phyloP scores from a whole-genome alignment of 805 yeast species.

The Henningerozyma blattae region DNA sequence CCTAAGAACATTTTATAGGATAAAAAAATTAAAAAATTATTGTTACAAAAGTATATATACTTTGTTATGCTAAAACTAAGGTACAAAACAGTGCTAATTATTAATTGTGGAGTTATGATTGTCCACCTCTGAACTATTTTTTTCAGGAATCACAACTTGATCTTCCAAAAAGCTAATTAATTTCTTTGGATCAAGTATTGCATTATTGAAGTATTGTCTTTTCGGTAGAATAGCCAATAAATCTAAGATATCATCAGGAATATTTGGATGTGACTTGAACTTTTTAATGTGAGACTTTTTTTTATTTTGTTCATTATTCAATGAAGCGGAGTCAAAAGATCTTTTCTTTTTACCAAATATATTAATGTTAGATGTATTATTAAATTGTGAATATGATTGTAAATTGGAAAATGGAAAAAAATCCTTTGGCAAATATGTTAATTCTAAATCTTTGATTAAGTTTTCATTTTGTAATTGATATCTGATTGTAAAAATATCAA shows the following conservation, averaged over 20 bases:
- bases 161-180: conserved; percentile 19
- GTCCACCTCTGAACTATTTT: background rate
- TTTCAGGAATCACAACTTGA: conserved; percentile 19
- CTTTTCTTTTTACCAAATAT: background rate
- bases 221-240: conserved; percentile 21
- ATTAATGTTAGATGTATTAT: background rate
- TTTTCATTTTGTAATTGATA: conserved; percentile 26
- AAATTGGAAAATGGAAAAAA: background rate
- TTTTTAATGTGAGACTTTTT: conserved; percentile 4
- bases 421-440: conserved; percentile 21
- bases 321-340: background rate
- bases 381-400: background rate
- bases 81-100: no score
- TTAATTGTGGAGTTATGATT: background rate
- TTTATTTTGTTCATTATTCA: background rate
- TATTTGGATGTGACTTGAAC: conserved; percentile 3
- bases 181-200: conserved; percentile 20
- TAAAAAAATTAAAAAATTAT: no score
- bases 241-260: conserved; percentile 19
- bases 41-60: no score
- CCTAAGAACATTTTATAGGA: no score
- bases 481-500: conserved; percentile 27
- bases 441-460: conserved; percentile 20
- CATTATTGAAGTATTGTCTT: conserved; percentile 23
- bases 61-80: no score